Conservation (phyloP, 106 monocot species). For the Acanthochlamys bracteata region DNA sequence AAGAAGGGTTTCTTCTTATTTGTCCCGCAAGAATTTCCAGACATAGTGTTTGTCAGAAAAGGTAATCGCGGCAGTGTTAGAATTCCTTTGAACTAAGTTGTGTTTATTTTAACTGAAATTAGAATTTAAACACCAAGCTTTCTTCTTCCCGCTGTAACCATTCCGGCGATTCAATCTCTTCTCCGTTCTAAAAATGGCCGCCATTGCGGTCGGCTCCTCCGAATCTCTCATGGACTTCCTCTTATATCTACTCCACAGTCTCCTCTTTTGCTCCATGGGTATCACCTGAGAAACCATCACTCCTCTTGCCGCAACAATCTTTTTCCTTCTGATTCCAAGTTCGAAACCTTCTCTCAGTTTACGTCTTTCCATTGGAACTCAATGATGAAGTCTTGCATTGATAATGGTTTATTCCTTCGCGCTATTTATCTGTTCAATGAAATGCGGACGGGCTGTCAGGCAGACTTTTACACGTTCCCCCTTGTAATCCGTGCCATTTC, state of each 20-base stretch:
- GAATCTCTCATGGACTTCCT: not conserved
- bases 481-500: conserved; percentile 28
- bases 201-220: not conserved
- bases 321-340: not conserved
- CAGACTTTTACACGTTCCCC: conserved; percentile 41
- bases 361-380: conserved; percentile 21
- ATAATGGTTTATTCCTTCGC: conserved; percentile 12
- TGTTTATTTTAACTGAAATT: too few species aligned
- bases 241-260: not conserved
- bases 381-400: conserved; percentile 16
- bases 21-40: too few species aligned
- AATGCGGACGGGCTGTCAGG: conserved; percentile 19
- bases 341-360: not conserved
- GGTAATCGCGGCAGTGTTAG: too few species aligned
- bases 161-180: not conserved
- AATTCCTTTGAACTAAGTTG: too few species aligned
- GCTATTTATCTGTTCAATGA: conserved; percentile 34
- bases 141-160: not conserved
- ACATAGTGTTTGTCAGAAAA: too few species aligned
- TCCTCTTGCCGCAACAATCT: not conserved
- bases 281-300: conserved; percentile 1
- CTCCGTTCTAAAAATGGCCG: not conserved
- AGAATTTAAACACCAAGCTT: too few species aligned
- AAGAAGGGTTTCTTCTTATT: too few species aligned
- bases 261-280: not conserved